phyloP scores from a whole-genome alignment of 164 flowering plant species.

The Chloranthus sessilifolius region DNA sequence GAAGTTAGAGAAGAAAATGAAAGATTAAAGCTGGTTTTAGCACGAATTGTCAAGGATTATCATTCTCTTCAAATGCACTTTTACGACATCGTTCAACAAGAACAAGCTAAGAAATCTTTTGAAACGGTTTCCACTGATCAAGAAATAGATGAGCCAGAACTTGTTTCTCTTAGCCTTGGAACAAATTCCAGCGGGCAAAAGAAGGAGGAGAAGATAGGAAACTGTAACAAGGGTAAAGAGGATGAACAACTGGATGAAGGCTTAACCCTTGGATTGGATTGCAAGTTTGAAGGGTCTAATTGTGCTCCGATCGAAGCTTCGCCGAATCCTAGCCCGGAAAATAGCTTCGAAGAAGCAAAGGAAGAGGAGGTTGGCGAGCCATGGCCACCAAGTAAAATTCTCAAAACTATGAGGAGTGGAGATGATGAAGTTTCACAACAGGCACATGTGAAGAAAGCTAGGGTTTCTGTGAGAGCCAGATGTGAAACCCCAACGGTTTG shows the following conservation, averaged over 20 bases:
- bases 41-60: conserved; percentile 52
- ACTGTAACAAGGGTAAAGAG: conserved; percentile 14
- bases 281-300: conserved; percentile 22
- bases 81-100: conserved; percentile 32
- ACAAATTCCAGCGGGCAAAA: conserved; percentile 29
- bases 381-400: conserved; percentile 48
- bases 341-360: conserved; percentile 35
- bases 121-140: conserved; percentile 13
- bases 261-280: conserved; percentile 38
- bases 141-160: conserved; percentile 39
- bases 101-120: conserved; percentile 23
- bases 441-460: conserved; percentile 57
- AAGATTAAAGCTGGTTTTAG: conserved; percentile 43
- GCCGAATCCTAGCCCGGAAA: conserved; percentile 25
- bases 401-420: conserved; percentile 33
- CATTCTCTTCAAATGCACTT: conserved; percentile 47
- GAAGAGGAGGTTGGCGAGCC: conserved; percentile 32
- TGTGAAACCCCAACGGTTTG: conserved; percentile 78
- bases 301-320: conserved; percentile 10
- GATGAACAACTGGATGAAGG: conserved; percentile 25
- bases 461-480: conserved; percentile 83
- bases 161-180: conserved; percentile 76
- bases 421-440: conserved; percentile 53
- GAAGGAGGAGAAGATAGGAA: conserved; percentile 25
- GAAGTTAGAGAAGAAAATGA: conserved; percentile 71